These are phyloP conservation scores for Aethionema arabicum DNA, from an alignment of 345 rosid species.

Conservation along the genomic window DNA sequence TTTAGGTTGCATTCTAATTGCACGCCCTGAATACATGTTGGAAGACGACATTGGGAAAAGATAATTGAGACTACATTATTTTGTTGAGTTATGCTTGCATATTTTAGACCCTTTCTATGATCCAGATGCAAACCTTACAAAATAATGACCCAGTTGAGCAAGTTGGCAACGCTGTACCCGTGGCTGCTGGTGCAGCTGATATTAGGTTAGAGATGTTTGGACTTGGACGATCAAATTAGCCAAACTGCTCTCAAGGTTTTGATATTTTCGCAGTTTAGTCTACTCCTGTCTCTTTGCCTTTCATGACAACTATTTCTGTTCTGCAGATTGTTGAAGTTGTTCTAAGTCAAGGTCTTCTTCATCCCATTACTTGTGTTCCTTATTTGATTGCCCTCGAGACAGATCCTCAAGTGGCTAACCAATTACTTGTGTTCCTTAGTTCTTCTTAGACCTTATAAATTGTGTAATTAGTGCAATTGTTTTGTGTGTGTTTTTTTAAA, in stretches of 20 bases:
- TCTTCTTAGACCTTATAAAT: no score
- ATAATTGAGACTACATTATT: constrained; percentile 71
- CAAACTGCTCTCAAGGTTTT: constrained; percentile 87
- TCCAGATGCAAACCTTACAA: constrained; percentile 92
- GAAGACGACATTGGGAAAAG: constrained; percentile 84
- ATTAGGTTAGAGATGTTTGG: constrained; percentile 84
- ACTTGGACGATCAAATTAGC: constrained; percentile 81
- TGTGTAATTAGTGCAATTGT: no score
- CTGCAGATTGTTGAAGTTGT: constrained; percentile 96
- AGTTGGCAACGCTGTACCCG: constrained; percentile 70
- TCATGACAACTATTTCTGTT: constrained; percentile 12
- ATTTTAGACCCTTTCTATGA: constrained; percentile 25
- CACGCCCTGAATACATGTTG: constrained; percentile 96
- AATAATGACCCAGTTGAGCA: constrained; percentile 59
- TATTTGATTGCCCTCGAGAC: constrained; percentile 97
- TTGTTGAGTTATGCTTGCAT: constrained; percentile 13
- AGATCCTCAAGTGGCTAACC: constrained; percentile 89
- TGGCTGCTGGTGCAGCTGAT: constrained; percentile 99
- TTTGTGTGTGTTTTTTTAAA: no score
- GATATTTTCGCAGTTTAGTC: background rate
- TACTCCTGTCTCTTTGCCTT: constrained; percentile 10
- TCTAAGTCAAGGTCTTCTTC: constrained; percentile 98
- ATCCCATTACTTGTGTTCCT: constrained; percentile 99
- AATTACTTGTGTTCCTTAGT: no score
- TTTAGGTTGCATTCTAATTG: constrained; percentile 89